Percentiles rank a stretch among this genome's conserved stretches.
Conservation (phyloP, 2,329 filamentous ascomycete species). For the Clonostachys byssicola region DNA sequence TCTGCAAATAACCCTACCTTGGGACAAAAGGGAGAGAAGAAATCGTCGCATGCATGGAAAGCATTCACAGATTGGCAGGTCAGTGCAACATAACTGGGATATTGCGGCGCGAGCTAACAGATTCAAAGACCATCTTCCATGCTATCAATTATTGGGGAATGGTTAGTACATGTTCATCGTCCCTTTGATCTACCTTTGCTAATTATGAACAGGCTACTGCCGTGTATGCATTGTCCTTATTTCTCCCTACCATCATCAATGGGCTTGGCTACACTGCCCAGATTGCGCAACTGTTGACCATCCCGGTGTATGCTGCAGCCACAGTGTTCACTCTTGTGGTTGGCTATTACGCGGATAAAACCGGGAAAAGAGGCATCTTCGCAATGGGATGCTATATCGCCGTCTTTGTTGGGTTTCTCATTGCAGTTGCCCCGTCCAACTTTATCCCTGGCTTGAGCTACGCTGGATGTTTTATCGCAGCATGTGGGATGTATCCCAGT, state of each 20-base stretch:
- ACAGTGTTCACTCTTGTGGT: conserved; percentile 52
- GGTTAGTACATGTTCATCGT: conserved; percentile 4
- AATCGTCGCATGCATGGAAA: conserved; percentile 34
- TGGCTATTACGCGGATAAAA: conserved; percentile 50
- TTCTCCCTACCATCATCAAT: conserved; percentile 61
- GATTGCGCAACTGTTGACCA: conserved; percentile 36
- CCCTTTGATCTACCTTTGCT: neutral
- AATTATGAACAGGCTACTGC: conserved; percentile 6
- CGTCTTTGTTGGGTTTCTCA: conserved; percentile 1
- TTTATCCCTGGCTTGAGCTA: conserved; percentile 4
- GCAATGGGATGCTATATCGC: conserved; percentile 1
- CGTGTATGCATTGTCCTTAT: conserved; percentile 38
- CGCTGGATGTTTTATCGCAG: conserved; percentile 3
- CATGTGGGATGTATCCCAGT: conserved; percentile 4
- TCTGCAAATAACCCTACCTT: neutral
- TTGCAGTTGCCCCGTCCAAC: neutral
- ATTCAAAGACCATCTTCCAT: conserved; percentile 8
- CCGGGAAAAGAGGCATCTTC: conserved; percentile 9
- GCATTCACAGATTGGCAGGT: conserved; percentile 67
- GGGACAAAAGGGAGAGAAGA: conserved; percentile 3
- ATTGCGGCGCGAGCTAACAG: neutral
- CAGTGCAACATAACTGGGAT: conserved; percentile 30
- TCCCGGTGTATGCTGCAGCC: conserved; percentile 58
- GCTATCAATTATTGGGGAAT: conserved; percentile 30
- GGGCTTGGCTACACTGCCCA: neutral